Percentiles rank a stretch among this genome's conserved stretches.
phyloP scores from a whole-genome alignment of 352 stramenopile genomes.

The Stephanocyclus meneghinianus region DNA sequence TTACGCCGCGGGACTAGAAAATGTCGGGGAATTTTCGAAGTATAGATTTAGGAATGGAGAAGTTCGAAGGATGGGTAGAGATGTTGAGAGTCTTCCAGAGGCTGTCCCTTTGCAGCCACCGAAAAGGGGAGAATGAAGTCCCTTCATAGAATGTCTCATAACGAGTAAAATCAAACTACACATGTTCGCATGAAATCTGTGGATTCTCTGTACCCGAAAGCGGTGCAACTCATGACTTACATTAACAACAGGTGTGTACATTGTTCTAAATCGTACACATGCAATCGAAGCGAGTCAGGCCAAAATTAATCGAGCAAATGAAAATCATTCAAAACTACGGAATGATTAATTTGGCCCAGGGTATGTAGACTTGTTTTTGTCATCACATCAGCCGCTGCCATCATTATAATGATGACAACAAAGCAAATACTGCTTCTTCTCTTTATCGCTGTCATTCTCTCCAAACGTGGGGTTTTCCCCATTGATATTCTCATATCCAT shows the following conservation, averaged over 20 bases:
- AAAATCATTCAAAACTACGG: neutral
- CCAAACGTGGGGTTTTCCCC: neutral
- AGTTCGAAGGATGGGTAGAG: slow-evolving; percentile 61
- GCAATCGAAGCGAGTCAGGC: neutral
- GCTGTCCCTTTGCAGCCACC: slow-evolving; percentile 58
- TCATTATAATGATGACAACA: slow-evolving; percentile 9
- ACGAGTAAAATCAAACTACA: neutral
- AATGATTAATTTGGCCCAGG: neutral
- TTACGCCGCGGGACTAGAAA: slow-evolving; percentile 55
- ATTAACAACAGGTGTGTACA: too few relatives aligned
- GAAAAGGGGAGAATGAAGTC: slow-evolving; percentile 14
- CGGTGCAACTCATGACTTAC: too few relatives aligned
- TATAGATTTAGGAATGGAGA: slow-evolving; percentile 80
- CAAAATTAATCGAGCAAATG: neutral
- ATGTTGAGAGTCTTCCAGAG: slow-evolving; percentile 51
- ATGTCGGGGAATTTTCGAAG: slow-evolving; percentile 69
- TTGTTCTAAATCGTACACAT: too few relatives aligned
- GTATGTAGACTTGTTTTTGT: neutral
- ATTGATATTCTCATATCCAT: slow-evolving; percentile 5
- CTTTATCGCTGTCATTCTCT: neutral
- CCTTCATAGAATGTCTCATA: neutral
- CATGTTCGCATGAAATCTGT: neutral
- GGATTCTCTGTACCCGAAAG: too few relatives aligned
- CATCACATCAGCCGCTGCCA: neutral
- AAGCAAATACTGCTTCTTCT: slow-evolving; percentile 13